Base-by-base conservation (phyloP, 495 filamentous ascomycete genomes). In the Talaromyces wortmannii region DNA sequence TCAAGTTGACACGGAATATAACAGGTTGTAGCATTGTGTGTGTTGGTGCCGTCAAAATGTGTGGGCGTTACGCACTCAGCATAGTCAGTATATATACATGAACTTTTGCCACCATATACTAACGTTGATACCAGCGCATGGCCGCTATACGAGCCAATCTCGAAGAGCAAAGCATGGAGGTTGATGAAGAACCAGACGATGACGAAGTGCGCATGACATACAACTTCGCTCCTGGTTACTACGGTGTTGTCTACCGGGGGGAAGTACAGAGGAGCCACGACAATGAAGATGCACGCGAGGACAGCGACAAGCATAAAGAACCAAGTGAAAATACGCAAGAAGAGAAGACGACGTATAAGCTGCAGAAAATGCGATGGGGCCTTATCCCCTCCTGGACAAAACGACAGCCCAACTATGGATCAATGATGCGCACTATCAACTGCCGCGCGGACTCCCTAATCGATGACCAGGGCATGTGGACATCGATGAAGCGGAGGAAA, bases 361-460 rank as follows among this genome's bases (percentile, higher is more conserved):
- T 98, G 4, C 90, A 95, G 63, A 78, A 87, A 31, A 97, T 95
- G 88, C 89, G 88, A 77, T 96, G 91, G 91, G 91, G 89, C 60
- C 75, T 96, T 3, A 76, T 97, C 16, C 92, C 92, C 0, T 96
- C 89, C 73, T 96, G 92, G 92, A 91, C 90, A 8, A 88, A 94
- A 64, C 83, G 88, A 18, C 81, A 86, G 51, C 83, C 89, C 0
- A 83, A 88, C 66, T 95, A 92, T 58, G 76, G 79, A 18, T 82
- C 87, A 3, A 72, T 88, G 64, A 75, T 92, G 77, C 88, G 86
- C 61, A 95, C 90, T 0, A 98, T 97, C 65, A 98, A 98, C 67
- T 96, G 91, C 67, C 86, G 94, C 18, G 91, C 92, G 63, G 94
- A 97, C 68, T 94, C 90, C 4, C 72, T 98, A 5, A 72, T 79